Evolutionary conservation across 352 stramenopile species (phyloP), one percentile per base, ranked within the genome.

Genomic region (Phytopythium oedochilum): DNA sequence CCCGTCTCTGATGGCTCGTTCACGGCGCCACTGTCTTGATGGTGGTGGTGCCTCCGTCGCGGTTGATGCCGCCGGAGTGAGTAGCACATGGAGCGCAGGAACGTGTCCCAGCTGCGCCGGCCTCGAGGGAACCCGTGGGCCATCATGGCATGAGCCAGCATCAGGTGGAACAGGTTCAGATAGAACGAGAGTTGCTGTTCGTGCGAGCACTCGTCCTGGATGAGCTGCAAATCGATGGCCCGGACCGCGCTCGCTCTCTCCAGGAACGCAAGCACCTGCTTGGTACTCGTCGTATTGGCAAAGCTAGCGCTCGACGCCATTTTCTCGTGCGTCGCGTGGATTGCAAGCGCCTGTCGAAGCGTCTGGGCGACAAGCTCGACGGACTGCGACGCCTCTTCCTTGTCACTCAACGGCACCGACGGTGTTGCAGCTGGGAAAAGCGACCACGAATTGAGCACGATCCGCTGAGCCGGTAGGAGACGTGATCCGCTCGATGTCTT

Each of bases 121-220:
- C 66, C 63, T 8, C 78, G 71, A 5, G 78, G 76, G 43, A 82
- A 87, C 2, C 79, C 79, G 53, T 86, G 68, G 3, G 75, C 65
- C 45, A 90, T 85, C 73, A 89, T 88, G 12, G 80, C 82, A 51
- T 94, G 84, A 6, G 80, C 78, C 3, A 90, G 57, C n/a, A 94
- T 60, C 1, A 70, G 67, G 46, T 92, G 80, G 43, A 89, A 91
- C 51, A 94, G 40, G 54, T 94, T 94, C 46, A 94, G 61, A 43
- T 86, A 92, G 43, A 94, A 91, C 9, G 73, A 58, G 1, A 92
- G 43, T 20, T 86, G 75, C 18, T 87, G 67, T 61, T 94, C 84
- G 25, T 92, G 78, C 5, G 66, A 75, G 3, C 57, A 63, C 12
- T 47, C 66, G 18, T 64, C 57, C 12, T 86, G 59, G 2, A 91